phyloP scores from a whole-genome alignment of 129 eudicot genomes.

The Pittosporum tobira region DNA sequence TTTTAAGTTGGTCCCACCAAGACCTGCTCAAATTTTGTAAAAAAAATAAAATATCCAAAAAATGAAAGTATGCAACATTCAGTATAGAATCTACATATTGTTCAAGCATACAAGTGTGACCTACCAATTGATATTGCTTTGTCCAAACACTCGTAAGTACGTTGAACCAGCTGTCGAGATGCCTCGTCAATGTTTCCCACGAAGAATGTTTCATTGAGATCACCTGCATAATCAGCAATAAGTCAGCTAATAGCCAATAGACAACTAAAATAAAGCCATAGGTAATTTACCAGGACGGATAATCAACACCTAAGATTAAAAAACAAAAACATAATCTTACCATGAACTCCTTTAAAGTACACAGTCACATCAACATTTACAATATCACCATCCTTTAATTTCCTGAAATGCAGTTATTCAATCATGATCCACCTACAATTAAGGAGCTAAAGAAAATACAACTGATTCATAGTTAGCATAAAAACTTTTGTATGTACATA shows the following conservation, averaged over 20 bases:
- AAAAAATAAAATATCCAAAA: background rate
- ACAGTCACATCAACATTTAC: conserved; percentile 89
- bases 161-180: conserved; percentile 62
- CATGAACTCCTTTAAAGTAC: conserved; percentile 82
- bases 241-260: background rate
- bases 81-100: background rate
- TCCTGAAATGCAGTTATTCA: conserved; percentile 41
- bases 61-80: too few relatives aligned
- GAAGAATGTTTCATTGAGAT: conserved; percentile 84
- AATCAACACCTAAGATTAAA: background rate
- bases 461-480: background rate
- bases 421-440: background rate
- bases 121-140: conserved; percentile 84
- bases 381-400: conserved; percentile 92
- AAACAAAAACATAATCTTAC: conserved; percentile 30
- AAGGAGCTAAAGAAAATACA: background rate
- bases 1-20: too few relatives aligned
- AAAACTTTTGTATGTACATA: background rate
- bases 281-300: background rate
- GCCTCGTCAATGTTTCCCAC: conserved; percentile 93
- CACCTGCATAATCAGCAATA: conserved; percentile 42
- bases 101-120: background rate
- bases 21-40: too few relatives aligned
- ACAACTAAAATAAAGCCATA: background rate
- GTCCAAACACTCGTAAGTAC: conserved; percentile 92